Base-by-base conservation (phyloP, 805 yeast species). In the Hanseniaspora taiwanica region DNA sequence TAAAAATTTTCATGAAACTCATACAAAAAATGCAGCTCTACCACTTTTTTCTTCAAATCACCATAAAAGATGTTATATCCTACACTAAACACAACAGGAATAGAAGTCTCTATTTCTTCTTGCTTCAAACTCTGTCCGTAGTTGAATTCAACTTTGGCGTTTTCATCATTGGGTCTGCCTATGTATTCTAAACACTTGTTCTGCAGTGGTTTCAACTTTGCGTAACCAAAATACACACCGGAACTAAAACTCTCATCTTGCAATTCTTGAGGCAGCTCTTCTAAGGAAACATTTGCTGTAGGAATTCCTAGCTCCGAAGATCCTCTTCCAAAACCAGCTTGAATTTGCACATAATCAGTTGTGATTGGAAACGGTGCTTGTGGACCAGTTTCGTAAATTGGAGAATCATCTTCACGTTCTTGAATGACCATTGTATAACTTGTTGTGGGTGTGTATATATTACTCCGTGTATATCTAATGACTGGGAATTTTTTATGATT, bases 11-110 rank as follows among this genome's bases (percentile, higher is more conserved):
- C 52, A 0, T 54, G 46, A 52, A 86, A 91, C 34, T 77, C 62
- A 60, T 85, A 93, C 40, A 91, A 67, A 4, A 91, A 71, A 58
- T 91, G 96, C 18, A 91, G 65, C 52, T 91, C 94, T 3, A 91
- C 93, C 0, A 94, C 78, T 60, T 83, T 84, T 49, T 72, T 71
- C 38, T 73, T 67, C 16, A 41, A 20, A 59, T 91, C 36, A 20
- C 77, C 72, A 62, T 76, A 91, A 56, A 79, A 89, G 29, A 98
- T 97, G 55, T 91, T 91, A 82, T 86, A 84, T 1, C 99, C 99
- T 16, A 91, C 69, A 7, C 95, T 83, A 83, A 89, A 80, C 7
- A 91, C 98, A 78, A 86, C 85, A 1, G 96, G 96, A 20, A 76
- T 63, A 16, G 62, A 19, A 4, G 16, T 60, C 38, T 67, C 66